Evolutionary conservation across 305 asterid genomes (phyloP).

Genomic region (Fraxinus dipetala): DNA sequence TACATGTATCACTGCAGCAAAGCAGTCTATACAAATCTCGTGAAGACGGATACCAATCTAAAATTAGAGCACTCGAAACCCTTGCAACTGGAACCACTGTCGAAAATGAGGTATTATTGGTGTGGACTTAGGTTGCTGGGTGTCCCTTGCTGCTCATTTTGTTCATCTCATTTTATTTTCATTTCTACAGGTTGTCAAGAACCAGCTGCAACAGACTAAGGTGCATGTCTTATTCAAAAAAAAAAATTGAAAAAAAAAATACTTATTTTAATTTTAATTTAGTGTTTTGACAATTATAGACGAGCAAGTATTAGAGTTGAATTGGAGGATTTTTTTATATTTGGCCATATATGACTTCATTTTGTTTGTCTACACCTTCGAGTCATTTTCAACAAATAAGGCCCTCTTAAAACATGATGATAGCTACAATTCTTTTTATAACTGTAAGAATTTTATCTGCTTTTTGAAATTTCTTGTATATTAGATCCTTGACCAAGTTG

Average conservation of each 20-base stretch:
- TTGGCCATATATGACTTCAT: neutral
- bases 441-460: neutral
- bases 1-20: constrained; percentile 53
- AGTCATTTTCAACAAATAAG: neutral
- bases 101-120: constrained; percentile 62
- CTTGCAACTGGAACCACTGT: constrained; percentile 71
- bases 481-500: neutral
- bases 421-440: neutral
- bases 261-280: neutral
- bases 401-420: neutral
- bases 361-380: neutral
- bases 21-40: constrained; percentile 66
- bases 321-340: neutral
- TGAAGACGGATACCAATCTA: constrained; percentile 62
- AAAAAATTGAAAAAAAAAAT: neutral
- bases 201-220: constrained; percentile 77
- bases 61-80: constrained; percentile 67
- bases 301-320: neutral
- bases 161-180: constrained; percentile 15
- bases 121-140: constrained; percentile 11
- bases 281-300: neutral
- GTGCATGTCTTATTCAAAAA: constrained; percentile 36
- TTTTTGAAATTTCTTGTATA: neutral
- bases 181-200: constrained; percentile 57
- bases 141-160: constrained; percentile 8